phyloP scores from a whole-genome alignment of 371 early-diverging fungal species.

The Mortierella sp. region DNA sequence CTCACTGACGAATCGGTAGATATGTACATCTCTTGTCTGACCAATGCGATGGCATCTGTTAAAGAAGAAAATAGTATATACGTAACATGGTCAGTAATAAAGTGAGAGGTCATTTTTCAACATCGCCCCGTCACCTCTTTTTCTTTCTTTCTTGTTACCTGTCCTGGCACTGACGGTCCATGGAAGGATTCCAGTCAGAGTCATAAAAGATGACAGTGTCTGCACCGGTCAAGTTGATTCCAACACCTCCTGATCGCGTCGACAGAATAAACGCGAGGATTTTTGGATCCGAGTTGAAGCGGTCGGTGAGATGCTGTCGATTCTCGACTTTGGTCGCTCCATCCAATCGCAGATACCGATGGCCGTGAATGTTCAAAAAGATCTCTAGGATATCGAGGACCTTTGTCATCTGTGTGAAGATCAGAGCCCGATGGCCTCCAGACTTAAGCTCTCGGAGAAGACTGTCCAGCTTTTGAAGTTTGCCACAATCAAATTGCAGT shows the following conservation, averaged over 20 bases:
- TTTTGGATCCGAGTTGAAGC: constrained; percentile 86
- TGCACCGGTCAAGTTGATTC: constrained; percentile 97
- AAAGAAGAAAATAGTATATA: constrained; percentile 17
- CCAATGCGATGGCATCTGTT: constrained; percentile 95
- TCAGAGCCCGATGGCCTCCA: constrained; percentile 87
- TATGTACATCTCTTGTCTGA: constrained; percentile 92
- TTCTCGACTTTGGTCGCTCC: constrained; percentile 89
- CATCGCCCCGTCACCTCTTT: too few relatives aligned
- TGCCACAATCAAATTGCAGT: constrained; percentile 92
- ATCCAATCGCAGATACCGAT: constrained; percentile 89
- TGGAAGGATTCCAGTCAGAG: constrained; percentile 96
- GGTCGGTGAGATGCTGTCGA: constrained; percentile 87
- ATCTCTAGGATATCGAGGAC: constrained; percentile 97
- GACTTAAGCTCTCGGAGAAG: constrained; percentile 80
- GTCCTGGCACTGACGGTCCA: constrained; percentile 76
- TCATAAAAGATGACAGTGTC: constrained; percentile 97
- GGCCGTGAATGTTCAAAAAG: constrained; percentile 89
- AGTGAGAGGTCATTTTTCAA: too few relatives aligned
- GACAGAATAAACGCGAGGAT: constrained; percentile 91
- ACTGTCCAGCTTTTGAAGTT: constrained; percentile 85
- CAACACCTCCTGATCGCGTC: constrained; percentile 95
- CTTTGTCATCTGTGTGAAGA: constrained; percentile 99
- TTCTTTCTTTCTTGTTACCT: constrained; percentile 40
- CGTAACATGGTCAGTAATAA: too few relatives aligned
- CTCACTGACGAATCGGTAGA: constrained; percentile 90